Evolutionary conservation across 495 filamentous ascomycete species (phyloP).

Genomic region (Gamarada debralockiae): DNA sequence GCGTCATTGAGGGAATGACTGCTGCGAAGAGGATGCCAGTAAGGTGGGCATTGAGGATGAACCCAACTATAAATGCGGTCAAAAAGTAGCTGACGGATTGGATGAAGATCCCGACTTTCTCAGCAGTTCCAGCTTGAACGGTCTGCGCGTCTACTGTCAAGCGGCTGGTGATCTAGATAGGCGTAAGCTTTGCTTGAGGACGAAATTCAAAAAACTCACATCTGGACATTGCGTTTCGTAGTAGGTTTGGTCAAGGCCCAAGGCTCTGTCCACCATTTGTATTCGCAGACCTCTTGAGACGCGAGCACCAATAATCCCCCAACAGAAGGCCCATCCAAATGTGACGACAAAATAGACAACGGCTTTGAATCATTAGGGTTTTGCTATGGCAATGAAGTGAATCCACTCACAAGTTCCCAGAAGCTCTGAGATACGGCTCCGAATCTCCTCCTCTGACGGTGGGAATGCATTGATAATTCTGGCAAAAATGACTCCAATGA

Average conservation of each 20-base stretch:
- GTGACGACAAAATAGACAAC: slow-evolving; percentile 60
- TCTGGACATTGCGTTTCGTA: slow-evolving; percentile 59
- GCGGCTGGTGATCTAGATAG: slow-evolving; percentile 60
- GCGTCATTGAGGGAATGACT: slow-evolving; percentile 49
- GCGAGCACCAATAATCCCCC: slow-evolving; percentile 58
- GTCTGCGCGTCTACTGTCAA: slow-evolving; percentile 57
- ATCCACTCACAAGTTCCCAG: slow-evolving; percentile 26
- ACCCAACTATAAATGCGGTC: slow-evolving; percentile 60
- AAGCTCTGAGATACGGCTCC: slow-evolving; percentile 6
- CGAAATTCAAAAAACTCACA: no score
- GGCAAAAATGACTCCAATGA: slow-evolving; percentile 66
- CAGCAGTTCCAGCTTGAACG: slow-evolving; percentile 47
- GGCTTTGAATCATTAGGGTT: slow-evolving; percentile 51
- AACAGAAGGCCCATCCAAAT: slow-evolving; percentile 53
- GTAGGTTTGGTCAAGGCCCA: slow-evolving; percentile 61
- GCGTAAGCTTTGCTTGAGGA: slow-evolving; percentile 39
- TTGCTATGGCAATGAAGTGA: no score
- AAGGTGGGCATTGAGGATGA: slow-evolving; percentile 49
- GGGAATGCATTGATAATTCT: slow-evolving; percentile 66
- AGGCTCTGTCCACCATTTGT: slow-evolving; percentile 51
- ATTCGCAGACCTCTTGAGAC: slow-evolving; percentile 59
- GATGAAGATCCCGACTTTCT: slow-evolving; percentile 63
- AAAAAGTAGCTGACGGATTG: slow-evolving; percentile 57
- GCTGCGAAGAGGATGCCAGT: slow-evolving; percentile 64
- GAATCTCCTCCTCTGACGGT: slow-evolving; percentile 34